These are phyloP conservation scores for Tilletia setariae DNA, from an alignment of 1,284 basidiomycete species.

Conservation along the genomic window DNA sequence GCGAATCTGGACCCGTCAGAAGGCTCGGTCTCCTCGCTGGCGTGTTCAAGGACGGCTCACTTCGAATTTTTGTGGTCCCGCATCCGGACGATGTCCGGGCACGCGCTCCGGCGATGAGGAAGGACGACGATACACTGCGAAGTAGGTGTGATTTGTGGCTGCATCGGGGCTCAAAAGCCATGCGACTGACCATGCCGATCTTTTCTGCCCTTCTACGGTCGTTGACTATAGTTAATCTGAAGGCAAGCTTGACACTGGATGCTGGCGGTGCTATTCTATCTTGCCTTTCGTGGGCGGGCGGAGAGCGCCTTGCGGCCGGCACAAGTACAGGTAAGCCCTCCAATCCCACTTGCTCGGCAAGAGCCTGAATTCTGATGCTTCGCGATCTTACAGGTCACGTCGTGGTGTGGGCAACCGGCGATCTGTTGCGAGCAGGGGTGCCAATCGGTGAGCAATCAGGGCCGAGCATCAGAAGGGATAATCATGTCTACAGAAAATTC, in stretches of 20 bases:
- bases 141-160: too few relatives aligned
- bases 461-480: too few relatives aligned
- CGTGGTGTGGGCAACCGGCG: constrained; percentile 2
- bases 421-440: not conserved
- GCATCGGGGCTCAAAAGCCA: too few relatives aligned
- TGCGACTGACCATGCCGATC: too few relatives aligned
- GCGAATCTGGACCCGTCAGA: not conserved
- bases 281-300: constrained; percentile 7
- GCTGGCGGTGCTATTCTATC: not conserved
- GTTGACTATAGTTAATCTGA: not conserved
- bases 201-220: not conserved
- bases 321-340: not conserved
- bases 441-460: not conserved
- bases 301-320: constrained; percentile 2
- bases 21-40: not conserved
- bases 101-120: not conserved
- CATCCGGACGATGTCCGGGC: constrained; percentile 6
- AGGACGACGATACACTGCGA: too few relatives aligned
- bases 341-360: not conserved
- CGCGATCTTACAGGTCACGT: not conserved
- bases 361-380: not conserved
- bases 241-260: not conserved
- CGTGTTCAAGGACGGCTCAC: not conserved
- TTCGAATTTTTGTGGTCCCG: not conserved
- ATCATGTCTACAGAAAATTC: too few relatives aligned